phyloP scores from a whole-genome alignment of 2,329 filamentous ascomycete species.

The Sodiomyces alkalinus region DNA sequence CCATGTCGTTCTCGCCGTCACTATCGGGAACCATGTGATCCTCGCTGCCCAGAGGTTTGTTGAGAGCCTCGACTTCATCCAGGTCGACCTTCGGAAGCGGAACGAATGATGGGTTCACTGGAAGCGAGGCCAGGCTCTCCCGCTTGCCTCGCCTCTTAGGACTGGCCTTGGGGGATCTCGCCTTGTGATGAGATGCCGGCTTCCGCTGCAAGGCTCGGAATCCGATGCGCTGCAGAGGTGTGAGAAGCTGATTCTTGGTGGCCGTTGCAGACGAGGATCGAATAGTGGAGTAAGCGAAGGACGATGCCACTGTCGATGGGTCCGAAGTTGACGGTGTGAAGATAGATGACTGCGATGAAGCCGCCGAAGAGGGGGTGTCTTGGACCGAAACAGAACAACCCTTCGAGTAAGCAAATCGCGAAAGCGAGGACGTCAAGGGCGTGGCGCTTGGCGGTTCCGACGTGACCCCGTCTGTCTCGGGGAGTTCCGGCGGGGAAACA shows the following conservation, averaged over 20 bases:
- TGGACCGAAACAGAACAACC: conserved; percentile 13
- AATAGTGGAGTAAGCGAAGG: conserved; percentile 22
- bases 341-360: conserved; percentile 18
- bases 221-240: conserved; percentile 38
- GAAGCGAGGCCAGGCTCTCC: conserved; percentile 18
- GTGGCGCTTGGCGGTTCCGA: neutral
- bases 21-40: conserved; percentile 40
- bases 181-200: conserved; percentile 12
- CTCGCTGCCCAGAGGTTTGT: conserved; percentile 34
- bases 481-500: conserved; percentile 4
- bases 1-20: conserved; percentile 27
- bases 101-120: conserved; percentile 37
- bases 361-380: conserved; percentile 19
- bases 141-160: conserved; percentile 8
- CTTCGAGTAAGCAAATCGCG: conserved; percentile 12
- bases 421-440: conserved; percentile 7
- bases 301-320: conserved; percentile 26
- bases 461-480: neutral
- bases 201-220: conserved; percentile 24
- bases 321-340: conserved; percentile 17
- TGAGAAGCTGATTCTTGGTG: conserved; percentile 27
- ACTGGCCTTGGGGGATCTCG: conserved; percentile 6
- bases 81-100: conserved; percentile 39
- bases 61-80: conserved; percentile 35
- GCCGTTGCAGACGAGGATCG: conserved; percentile 20